phyloP scores from a whole-genome alignment of 208 protist species.

The Trypanosoma scelopori region DNA sequence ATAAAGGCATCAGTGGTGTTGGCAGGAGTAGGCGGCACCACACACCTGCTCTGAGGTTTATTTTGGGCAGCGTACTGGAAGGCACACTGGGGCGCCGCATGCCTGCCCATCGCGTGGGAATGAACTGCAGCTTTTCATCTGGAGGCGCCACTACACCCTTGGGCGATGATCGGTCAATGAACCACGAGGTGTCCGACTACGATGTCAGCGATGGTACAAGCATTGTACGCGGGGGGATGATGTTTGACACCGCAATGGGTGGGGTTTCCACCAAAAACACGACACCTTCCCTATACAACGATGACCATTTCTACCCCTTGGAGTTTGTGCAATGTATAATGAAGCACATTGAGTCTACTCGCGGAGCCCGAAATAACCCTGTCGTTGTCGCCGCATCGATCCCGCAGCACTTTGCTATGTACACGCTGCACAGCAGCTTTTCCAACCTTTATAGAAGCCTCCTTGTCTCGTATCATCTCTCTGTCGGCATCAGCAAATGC shows the following conservation, averaged over 20 bases:
- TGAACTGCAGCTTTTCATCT: not conserved
- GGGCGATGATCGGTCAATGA: slow-evolving; percentile 7
- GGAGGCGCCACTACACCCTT: not conserved
- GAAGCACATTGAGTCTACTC: slow-evolving; percentile 19
- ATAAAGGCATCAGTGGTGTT: slow-evolving; percentile 4
- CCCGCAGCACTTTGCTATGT: slow-evolving; percentile 22
- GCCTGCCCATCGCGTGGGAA: not conserved
- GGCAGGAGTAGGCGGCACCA: not conserved
- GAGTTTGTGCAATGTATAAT: slow-evolving; percentile 19
- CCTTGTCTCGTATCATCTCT: slow-evolving; percentile 31
- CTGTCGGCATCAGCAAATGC: not conserved
- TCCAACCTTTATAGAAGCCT: slow-evolving; percentile 23
- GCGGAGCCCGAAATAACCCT: slow-evolving; percentile 21
- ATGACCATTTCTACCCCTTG: slow-evolving; percentile 18
- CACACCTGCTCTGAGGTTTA: slow-evolving; percentile 11
- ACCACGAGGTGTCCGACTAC: not conserved
- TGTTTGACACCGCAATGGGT: not conserved
- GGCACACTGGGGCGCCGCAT: not conserved
- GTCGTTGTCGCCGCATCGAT: slow-evolving; percentile 25
- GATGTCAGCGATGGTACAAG: slow-evolving; percentile 12
- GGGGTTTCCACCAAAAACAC: slow-evolving; percentile 1
- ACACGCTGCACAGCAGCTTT: slow-evolving; percentile 21
- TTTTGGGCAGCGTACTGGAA: slow-evolving; percentile 1
- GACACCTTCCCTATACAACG: not conserved
- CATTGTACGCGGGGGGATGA: not conserved